Conservation (phyloP, 192 early-diverging fungal genomes). For the Backusella psychrophila region DNA sequence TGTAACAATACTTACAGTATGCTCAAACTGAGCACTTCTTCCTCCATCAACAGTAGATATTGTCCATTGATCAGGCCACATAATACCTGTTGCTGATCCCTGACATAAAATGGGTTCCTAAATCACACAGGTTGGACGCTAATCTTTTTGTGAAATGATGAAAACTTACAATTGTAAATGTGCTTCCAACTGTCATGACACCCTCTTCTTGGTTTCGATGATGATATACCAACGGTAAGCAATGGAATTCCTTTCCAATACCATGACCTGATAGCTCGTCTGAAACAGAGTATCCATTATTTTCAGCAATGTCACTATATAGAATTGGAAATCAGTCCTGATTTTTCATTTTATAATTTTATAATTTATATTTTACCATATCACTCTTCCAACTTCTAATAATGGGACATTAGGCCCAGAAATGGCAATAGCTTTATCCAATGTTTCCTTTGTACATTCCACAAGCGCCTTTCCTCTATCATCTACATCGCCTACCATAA, state of each 20-base stretch:
- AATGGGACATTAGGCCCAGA: slow-evolving; percentile 54
- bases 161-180: slow-evolving; percentile 72
- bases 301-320: slow-evolving; percentile 38
- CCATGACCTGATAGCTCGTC: slow-evolving; percentile 85
- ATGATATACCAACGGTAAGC: slow-evolving; percentile 78
- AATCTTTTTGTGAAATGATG: neutral
- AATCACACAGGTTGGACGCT: neutral
- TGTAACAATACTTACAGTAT: slow-evolving; percentile 44
- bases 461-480: slow-evolving; percentile 51
- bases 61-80: slow-evolving; percentile 91
- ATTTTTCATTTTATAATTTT: too few relatives aligned
- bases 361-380: slow-evolving; percentile 33
- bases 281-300: slow-evolving; percentile 59
- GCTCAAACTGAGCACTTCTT: slow-evolving; percentile 87
- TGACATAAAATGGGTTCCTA: slow-evolving; percentile 79
- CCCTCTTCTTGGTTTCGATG: slow-evolving; percentile 64
- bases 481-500: slow-evolving; percentile 65
- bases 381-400: slow-evolving; percentile 62
- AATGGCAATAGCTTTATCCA: slow-evolving; percentile 60
- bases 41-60: slow-evolving; percentile 75
- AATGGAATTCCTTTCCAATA: slow-evolving; percentile 82
- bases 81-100: slow-evolving; percentile 61
- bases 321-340: neutral
- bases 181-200: slow-evolving; percentile 72
- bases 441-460: slow-evolving; percentile 51